A percentile compares a stretch with the other conserved stretches of the same genome.
phyloP scores from a whole-genome alignment of 2,329 filamentous ascomycete species.

The Hawksworthiomyces lignivorus region DNA sequence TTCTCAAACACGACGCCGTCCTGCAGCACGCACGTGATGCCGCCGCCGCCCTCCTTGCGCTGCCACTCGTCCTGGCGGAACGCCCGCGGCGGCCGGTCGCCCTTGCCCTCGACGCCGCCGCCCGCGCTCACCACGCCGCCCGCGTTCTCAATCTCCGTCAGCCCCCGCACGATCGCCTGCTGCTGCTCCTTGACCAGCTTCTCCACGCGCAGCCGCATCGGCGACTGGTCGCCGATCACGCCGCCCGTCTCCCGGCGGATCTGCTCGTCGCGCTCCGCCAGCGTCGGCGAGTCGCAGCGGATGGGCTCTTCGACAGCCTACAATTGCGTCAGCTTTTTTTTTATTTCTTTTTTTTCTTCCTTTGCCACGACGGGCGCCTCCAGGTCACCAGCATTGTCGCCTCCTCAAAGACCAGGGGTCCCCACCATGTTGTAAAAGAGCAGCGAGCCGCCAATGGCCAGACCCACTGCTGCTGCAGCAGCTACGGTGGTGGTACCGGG shows the following conservation, averaged over 20 bases:
- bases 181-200: slow-evolving; percentile 92
- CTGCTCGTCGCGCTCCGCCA: slow-evolving; percentile 78
- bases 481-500: not conserved
- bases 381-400: not conserved
- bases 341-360: too few species aligned
- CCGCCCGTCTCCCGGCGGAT: slow-evolving; percentile 66
- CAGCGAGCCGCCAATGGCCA: slow-evolving; percentile 34
- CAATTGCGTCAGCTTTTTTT: not conserved
- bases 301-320: slow-evolving; percentile 36
- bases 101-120: slow-evolving; percentile 9
- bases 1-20: slow-evolving; percentile 98
- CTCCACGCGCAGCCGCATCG: slow-evolving; percentile 98
- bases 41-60: slow-evolving; percentile 81
- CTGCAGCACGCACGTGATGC: slow-evolving; percentile 89
- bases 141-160: slow-evolving; percentile 55
- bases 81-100: slow-evolving; percentile 39
- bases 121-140: slow-evolving; percentile 11
- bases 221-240: slow-evolving; percentile 64
- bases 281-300: slow-evolving; percentile 55
- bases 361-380: too few species aligned
- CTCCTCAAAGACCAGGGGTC: not conserved
- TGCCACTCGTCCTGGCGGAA: slow-evolving; percentile 85
- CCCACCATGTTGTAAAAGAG: slow-evolving; percentile 51
- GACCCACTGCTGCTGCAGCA: slow-evolving; percentile 2
- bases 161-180: slow-evolving; percentile 71